Percentiles rank a stretch among this genome's conserved stretches.
These are phyloP conservation scores for Jatropha multifida DNA, from an alignment of 441 rosid genomes.

Conservation along the genomic window DNA sequence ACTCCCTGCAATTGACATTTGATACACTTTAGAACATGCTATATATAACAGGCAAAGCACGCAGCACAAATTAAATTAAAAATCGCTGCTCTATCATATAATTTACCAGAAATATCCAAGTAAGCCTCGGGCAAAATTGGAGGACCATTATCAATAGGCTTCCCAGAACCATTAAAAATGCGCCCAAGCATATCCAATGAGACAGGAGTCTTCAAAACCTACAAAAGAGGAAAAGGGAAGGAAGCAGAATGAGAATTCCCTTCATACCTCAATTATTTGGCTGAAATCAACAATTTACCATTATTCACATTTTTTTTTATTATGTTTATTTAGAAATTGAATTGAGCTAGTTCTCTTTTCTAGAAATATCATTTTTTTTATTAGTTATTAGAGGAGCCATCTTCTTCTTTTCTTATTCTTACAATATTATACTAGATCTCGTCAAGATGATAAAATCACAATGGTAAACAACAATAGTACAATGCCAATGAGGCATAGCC, in stretches of 20 bases:
- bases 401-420: too few relatives aligned
- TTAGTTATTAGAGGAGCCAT: too few relatives aligned
- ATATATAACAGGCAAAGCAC: not conserved
- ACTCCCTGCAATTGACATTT: constrained; percentile 57
- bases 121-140: constrained; percentile 97
- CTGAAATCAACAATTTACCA: not conserved
- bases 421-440: too few relatives aligned
- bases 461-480: too few relatives aligned
- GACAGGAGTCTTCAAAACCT: constrained; percentile 97
- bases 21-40: not conserved
- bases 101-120: constrained; percentile 85
- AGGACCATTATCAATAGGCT: constrained; percentile 99
- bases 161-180: constrained; percentile 98
- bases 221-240: constrained; percentile 1
- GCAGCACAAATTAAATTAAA: not conserved
- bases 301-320: not conserved
- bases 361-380: too few relatives aligned
- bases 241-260: too few relatives aligned
- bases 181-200: constrained; percentile 99
- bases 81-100: not conserved
- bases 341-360: too few relatives aligned
- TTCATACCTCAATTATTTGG: not conserved
- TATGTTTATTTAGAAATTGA: not conserved
- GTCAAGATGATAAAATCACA: too few relatives aligned
- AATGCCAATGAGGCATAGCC: too few relatives aligned